Evolutionary conservation across 1,284 basidiomycete genomes (phyloP), one percentile per base, ranked within the genome.

Genomic region (Trichosporon sp.): DNA sequence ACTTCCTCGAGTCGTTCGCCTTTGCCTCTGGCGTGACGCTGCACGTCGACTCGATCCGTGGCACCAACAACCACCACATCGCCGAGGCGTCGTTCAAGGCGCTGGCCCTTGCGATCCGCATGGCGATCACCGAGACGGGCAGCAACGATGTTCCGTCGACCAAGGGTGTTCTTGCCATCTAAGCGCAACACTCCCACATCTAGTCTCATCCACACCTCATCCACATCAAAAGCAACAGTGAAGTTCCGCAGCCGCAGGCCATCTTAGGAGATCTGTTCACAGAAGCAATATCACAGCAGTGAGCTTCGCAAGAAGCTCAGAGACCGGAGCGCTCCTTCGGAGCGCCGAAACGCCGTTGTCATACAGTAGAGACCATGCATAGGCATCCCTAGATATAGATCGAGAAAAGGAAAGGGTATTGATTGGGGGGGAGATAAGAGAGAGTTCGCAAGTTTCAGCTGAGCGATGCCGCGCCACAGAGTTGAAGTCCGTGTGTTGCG

Each of bases 11-110:
- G 69, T 78, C 77, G 4, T 81, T 81, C 62, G 79, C 80, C 8
- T 77, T 77, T 58, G 78, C 74, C 4, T 79, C 76, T 37, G 79
- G 81, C 52, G 79, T 81, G 4, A 81, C 80, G 2, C 70, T 80
- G 19, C 96, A 99, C 76, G 86, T 99, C 58, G 96, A 99, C 78
- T 91, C 91, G 44, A 84, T 99, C 61, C 85, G 93, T 33, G 96
- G 96, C 58, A 89, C 92, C 72, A 99, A 99, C 81, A 96, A 99
- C 78, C 96, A 99, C 80, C 96, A 99, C 81, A 87, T 91, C 65
- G 87, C 94, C 33, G 96, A 99, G 80, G 92, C 94, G 4, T 92
- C 95, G 6, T 99, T 99, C 86, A 99, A 99, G 82, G 95, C 95
- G 0, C 81, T 98, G 27, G 96, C 95, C 0, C 83, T 99, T 19